These are phyloP conservation scores for Drechslerella stenobrocha DNA, from an alignment of 2,329 filamentous ascomycete genomes.

Conservation along the genomic window DNA sequence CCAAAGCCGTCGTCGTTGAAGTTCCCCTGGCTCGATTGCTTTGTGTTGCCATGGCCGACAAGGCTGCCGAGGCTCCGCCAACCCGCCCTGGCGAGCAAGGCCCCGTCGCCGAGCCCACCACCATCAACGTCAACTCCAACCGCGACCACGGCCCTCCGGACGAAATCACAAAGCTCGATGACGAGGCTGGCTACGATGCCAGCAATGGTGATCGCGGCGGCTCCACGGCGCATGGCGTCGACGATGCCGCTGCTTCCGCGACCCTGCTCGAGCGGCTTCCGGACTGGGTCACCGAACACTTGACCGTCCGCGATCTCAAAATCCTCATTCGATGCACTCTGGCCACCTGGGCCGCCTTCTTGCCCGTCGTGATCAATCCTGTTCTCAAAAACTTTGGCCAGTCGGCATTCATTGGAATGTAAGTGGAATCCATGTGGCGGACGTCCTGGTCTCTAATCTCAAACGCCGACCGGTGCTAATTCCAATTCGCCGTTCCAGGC, in stretches of 20 bases:
- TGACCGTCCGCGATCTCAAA: constrained; percentile 60
- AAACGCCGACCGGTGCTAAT: constrained; percentile 11
- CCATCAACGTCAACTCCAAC: constrained; percentile 11
- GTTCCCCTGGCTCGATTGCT: too few species aligned
- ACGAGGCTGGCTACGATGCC: constrained; percentile 4
- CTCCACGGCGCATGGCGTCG: neutral
- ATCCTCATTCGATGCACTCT: constrained; percentile 59
- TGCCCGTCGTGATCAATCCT: constrained; percentile 60
- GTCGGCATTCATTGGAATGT: constrained; percentile 58
- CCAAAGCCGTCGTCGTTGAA: too few species aligned
- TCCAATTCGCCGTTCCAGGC: constrained; percentile 20
- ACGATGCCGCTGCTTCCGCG: neutral
- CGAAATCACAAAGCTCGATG: constrained; percentile 14
- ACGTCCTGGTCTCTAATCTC: too few species aligned
- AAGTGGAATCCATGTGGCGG: neutral
- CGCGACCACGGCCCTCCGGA: neutral
- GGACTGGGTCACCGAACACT: constrained; percentile 57
- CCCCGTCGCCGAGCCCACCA: neutral
- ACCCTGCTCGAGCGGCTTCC: constrained; percentile 19
- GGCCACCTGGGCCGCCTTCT: constrained; percentile 58
- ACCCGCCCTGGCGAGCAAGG: constrained; percentile 4
- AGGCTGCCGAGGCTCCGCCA: constrained; percentile 15
- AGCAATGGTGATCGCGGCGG: neutral
- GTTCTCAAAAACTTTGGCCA: constrained; percentile 57
- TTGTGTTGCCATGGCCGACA: constrained; percentile 1